These are phyloP conservation scores for Xanthoceras sorbifolium DNA, from an alignment of 345 rosid genomes.

Conservation along the genomic window DNA sequence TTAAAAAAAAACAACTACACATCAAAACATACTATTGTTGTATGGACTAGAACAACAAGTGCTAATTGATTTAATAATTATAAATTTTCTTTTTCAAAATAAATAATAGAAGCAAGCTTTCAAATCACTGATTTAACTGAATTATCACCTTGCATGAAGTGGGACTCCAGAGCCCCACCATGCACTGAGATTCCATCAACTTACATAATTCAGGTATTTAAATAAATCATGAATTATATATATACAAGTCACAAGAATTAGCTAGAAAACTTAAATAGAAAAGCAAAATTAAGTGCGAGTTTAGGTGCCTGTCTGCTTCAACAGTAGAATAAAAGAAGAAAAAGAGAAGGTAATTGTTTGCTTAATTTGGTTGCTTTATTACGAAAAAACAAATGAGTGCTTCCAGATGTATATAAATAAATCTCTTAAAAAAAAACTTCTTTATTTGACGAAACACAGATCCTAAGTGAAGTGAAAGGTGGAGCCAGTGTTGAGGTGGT, in stretches of 20 bases:
- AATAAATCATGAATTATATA: no score
- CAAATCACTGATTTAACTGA: neutral
- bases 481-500: slow-evolving; percentile 17
- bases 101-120: no score
- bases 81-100: neutral
- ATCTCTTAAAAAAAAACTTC: neutral
- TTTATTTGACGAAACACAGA: neutral
- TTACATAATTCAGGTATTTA: no score
- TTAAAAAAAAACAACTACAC: neutral
- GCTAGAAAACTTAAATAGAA: neutral
- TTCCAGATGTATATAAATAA: neutral
- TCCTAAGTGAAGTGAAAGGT: slow-evolving; percentile 9
- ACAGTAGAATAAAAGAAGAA: neutral
- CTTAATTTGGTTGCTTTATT: neutral
- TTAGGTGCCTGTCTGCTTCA: slow-evolving; percentile 6
- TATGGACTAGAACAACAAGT: neutral
- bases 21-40: neutral
- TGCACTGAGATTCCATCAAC: neutral
- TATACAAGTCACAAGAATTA: neutral
- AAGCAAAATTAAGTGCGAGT: neutral
- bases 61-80: neutral
- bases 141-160: neutral
- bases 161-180: neutral
- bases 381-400: neutral
- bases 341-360: neutral